Percentiles rank a stretch among this genome's conserved stretches.
Evolutionary conservation across 2,329 filamentous ascomycete species (phyloP).

Genomic region (Venturiaceae sp.): DNA sequence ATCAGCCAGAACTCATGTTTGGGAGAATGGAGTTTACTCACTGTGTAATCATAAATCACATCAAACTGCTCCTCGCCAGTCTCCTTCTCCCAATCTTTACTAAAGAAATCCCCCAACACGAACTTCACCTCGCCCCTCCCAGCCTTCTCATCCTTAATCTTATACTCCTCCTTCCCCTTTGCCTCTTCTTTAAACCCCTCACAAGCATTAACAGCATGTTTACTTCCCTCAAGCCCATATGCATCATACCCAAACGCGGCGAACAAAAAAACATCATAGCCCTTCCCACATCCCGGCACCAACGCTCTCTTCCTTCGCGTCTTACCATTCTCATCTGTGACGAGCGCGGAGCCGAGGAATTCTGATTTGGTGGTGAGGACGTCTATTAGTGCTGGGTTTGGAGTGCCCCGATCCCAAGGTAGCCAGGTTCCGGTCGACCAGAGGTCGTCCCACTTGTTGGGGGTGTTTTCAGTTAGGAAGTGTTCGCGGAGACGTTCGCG

Average conservation of each 20-base stretch:
- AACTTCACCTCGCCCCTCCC: constrained; percentile 45
- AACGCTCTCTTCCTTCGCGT: constrained; percentile 44
- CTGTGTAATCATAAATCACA: constrained; percentile 55
- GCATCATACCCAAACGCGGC: constrained; percentile 68
- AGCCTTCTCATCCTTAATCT: constrained; percentile 26
- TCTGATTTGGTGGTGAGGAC: constrained; percentile 30
- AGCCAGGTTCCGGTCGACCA: constrained; percentile 42
- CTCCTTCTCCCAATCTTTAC: constrained; percentile 43
- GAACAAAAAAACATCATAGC: constrained; percentile 71
- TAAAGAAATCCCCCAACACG: constrained; percentile 58
- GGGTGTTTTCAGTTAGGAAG: neutral
- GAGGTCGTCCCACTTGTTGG: constrained; percentile 43
- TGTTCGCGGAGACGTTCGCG: constrained; percentile 4
- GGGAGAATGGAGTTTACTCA: constrained; percentile 21
- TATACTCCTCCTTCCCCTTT: constrained; percentile 31
- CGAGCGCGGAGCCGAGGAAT: constrained; percentile 25
- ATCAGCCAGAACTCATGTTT: neutral
- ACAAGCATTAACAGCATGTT: constrained; percentile 38
- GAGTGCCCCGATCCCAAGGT: constrained; percentile 51
- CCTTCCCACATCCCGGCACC: constrained; percentile 73
- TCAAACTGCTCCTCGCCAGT: constrained; percentile 46
- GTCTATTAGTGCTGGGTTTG: constrained; percentile 48
- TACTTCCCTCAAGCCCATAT: constrained; percentile 61
- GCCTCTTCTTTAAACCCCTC: constrained; percentile 29
- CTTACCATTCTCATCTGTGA: constrained; percentile 6